Conservation (phyloP, 176 grass and related monocot genomes). For the Oropetium thomaeum region DNA sequence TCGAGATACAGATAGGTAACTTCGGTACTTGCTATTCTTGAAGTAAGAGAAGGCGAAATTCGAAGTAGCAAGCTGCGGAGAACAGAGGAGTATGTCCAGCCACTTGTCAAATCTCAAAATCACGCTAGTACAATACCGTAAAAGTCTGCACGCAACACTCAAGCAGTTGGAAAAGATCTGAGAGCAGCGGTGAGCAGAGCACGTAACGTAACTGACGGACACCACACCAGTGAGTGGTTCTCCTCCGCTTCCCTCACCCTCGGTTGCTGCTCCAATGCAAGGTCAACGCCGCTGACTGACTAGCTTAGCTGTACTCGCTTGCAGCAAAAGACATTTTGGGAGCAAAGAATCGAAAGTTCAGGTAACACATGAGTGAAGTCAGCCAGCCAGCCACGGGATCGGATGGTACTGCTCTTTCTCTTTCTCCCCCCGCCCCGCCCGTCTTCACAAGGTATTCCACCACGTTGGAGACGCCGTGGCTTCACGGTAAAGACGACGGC, state of each 20-base stretch:
- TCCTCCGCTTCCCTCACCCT: neutral
- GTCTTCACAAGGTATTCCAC: too few relatives aligned
- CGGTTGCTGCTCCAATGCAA: slow-evolving; percentile 4
- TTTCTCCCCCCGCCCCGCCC: too few relatives aligned
- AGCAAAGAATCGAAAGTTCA: slow-evolving; percentile 35
- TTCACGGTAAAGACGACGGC: slow-evolving; percentile 34
- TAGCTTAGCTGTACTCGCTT: neutral
- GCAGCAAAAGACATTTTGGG: slow-evolving; percentile 1
- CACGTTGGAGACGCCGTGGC: slow-evolving; percentile 16
- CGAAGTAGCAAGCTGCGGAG: neutral
- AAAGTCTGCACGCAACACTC: neutral
- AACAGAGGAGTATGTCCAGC: neutral
- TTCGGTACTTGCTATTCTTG: neutral
- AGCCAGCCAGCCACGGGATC: too few relatives aligned
- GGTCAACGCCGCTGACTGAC: slow-evolving; percentile 15
- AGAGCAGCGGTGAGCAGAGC: slow-evolving; percentile 4
- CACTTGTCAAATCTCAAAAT: slow-evolving; percentile 27
- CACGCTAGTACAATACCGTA: neutral
- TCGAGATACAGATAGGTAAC: slow-evolving; percentile 5
- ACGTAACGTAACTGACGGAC: slow-evolving; percentile 6
- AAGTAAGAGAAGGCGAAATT: neutral
- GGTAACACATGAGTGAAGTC: slow-evolving; percentile 34
- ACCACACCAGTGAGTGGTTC: neutral
- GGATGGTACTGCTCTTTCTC: slow-evolving; percentile 25
- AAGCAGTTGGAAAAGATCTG: neutral